Evolutionary conservation across 805 yeast species (phyloP), one percentile per base, ranked within the genome.

Genomic region (Candida cerambycidarum): DNA sequence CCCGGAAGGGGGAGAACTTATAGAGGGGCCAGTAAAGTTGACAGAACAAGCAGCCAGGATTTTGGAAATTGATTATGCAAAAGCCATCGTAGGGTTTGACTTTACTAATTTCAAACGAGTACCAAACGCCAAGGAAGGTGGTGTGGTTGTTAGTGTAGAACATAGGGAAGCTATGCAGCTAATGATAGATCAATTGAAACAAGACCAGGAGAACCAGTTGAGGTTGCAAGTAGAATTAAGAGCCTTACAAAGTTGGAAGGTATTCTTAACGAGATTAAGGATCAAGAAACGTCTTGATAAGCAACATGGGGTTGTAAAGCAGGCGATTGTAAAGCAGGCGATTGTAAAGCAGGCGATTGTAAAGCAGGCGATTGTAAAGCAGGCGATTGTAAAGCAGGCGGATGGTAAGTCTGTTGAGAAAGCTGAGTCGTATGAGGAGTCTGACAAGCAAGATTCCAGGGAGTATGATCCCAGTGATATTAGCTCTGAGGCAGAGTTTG

Each of bases 31-130:
- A 5, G 62, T 77, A 51, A 73, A 76, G 29, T 61, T 73, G 43
- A 79, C 85, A 0, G 79, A 76, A 29, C 71, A 71, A 37, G 97
- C 98, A 0, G 95, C 95, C 0, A 76, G 75, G 44, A 56, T 80
- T 0, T 54, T 90, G 9, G 79, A 76, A 0, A 73, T 92, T 5
- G 96, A 88, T 50, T 89, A 73, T 65, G 97, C 96, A 0, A 82
- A 80, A 37, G 98, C 97, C 0, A 90, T 89, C 2, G 82, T 83
- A 2, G 88, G 90, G 0, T 92, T 93, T 64, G 93, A 88, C 43
- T 93, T 86, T 62, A 75, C 71, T 21, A 61, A 64, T 32, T 31
- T 48, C 7, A 56, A 56, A 25, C 54, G 66, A n/a, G 51, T 57
- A 1, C 81, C 85, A 0, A 81, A 79, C 9, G 92, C 95, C 0